A percentile compares a stretch with the other conserved stretches of the same genome.
Conservation (phyloP, 352 stramenopile species). For the Globisporangium nunn region DNA sequence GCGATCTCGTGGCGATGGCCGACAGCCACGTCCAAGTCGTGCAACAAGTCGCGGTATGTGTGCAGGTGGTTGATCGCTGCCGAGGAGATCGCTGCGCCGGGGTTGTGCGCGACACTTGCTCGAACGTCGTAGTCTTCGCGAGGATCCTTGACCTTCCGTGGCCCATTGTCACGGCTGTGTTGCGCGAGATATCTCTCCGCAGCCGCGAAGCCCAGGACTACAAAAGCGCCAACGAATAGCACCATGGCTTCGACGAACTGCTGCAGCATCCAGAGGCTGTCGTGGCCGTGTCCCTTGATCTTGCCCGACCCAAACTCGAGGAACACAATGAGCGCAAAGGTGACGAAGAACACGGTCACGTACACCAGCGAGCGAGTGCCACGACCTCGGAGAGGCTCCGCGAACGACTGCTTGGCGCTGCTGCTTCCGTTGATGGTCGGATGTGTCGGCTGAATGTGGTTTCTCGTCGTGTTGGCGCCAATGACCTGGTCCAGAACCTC, state of each 20-base stretch:
- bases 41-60: slow-evolving; percentile 25
- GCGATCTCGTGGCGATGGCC: slow-evolving; percentile 19
- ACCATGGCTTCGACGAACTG: slow-evolving; percentile 12
- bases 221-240: slow-evolving; percentile 1
- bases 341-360: neutral
- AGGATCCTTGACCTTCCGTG: no score
- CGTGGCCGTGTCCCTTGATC: slow-evolving; percentile 2
- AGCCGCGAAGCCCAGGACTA: slow-evolving; percentile 2
- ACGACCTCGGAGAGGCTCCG: slow-evolving; percentile 10
- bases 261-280: slow-evolving; percentile 17
- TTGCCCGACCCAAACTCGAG: slow-evolving; percentile 17
- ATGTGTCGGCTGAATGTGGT: slow-evolving; percentile 2
- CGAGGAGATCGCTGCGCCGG: no score
- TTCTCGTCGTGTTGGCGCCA: slow-evolving; percentile 6
- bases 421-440: neutral
- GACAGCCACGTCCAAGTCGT: slow-evolving; percentile 19
- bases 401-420: slow-evolving; percentile 4
- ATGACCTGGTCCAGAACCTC: slow-evolving; percentile 13
- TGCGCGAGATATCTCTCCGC: neutral
- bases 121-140: neutral
- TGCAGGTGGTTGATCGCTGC: neutral
- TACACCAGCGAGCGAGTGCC: neutral
- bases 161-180: no score
- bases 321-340: neutral
- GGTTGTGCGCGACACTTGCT: neutral